A percentile compares a stretch with the other conserved stretches of the same genome.
Evolutionary conservation across 768 basidiomycete genomes (phyloP).

Genomic region (Tulasnella calospora): DNA sequence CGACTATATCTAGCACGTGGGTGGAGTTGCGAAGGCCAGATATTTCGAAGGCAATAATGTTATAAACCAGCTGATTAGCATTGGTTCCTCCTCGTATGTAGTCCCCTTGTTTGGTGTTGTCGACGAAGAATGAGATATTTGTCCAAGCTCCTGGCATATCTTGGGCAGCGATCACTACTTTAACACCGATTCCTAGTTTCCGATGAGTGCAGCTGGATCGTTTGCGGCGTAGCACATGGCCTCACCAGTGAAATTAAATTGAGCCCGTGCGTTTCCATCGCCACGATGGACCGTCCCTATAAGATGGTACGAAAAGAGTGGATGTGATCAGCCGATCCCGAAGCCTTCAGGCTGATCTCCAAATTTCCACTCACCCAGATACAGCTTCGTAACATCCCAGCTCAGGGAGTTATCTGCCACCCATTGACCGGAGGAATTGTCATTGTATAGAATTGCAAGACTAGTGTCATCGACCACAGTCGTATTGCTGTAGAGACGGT

Average conservation of each 20-base stretch:
- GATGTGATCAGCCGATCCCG: not conserved
- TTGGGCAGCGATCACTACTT: not conserved
- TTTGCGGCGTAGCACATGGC: not conserved
- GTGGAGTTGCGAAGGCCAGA: not conserved
- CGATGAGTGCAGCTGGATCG: not conserved
- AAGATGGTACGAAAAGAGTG: not conserved
- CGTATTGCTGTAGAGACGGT: not conserved
- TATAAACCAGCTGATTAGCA: not conserved
- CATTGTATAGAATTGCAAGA: not conserved
- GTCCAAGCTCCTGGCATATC: not conserved
- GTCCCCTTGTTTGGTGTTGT: not conserved
- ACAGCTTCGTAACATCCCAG: not conserved
- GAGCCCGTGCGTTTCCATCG: not conserved
- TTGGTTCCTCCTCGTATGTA: not conserved
- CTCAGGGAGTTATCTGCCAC: not conserved
- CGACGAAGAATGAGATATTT: not conserved
- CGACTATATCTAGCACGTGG: not conserved
- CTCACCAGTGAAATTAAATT: not conserved
- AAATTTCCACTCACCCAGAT: not conserved
- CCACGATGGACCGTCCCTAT: not conserved
- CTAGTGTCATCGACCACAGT: not conserved
- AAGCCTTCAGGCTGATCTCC: not conserved
- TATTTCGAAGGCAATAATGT: not conserved
- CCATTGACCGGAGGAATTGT: not conserved
- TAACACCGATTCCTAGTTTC: not conserved